Evolutionary conservation across 345 rosid species (phyloP), one percentile per base, ranked within the genome.

Genomic region (Clausena lansium): DNA sequence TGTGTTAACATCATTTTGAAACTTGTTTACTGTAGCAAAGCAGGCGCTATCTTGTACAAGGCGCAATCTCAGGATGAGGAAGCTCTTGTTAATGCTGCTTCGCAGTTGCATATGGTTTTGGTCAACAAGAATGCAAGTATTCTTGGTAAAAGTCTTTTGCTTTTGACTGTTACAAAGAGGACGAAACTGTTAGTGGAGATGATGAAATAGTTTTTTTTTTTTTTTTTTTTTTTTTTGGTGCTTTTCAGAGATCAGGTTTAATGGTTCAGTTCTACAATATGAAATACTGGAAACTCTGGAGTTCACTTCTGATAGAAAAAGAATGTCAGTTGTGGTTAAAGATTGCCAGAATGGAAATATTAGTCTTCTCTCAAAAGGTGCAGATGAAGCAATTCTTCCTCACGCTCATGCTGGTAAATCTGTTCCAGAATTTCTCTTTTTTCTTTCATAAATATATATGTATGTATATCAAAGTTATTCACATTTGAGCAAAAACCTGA

Each of bases 51-150:
- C 64, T 76, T 81, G 33, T 96, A 94, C 85, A 94, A 94, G 87
- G 98, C 99, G 10, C 99, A 94, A 81, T 96, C 99, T 80, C 98
- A 92, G 84, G 99, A 96, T 84, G 99, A 96, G 85, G 98, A 96
- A 60, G 99, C 99, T 81, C 98, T 96, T 82, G 98, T 96, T 71
- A 78, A 86, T 81, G 99, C 98, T 88, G 97, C 99, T 62, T 93
- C 97, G 14, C 84, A 84, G 88, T 83, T 96, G 88, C 90, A 89
- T 76, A 92, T 94, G 98, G 90, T 88, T 76, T 91, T 90, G 84
- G 78, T 81, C 33, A 84, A 85, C 39, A 96, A 87, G 83, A 90
- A 80, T 85, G 92, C 91, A 73, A 94, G 91, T 88, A 78, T 80
- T 84, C 80, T 94, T 66, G 98, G 99, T 96, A 85, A 81, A 69